Percentiles rank a stretch among this genome's conserved stretches.
Conservation (phyloP, 495 filamentous ascomycete genomes). For the Neurospora sp. region DNA sequence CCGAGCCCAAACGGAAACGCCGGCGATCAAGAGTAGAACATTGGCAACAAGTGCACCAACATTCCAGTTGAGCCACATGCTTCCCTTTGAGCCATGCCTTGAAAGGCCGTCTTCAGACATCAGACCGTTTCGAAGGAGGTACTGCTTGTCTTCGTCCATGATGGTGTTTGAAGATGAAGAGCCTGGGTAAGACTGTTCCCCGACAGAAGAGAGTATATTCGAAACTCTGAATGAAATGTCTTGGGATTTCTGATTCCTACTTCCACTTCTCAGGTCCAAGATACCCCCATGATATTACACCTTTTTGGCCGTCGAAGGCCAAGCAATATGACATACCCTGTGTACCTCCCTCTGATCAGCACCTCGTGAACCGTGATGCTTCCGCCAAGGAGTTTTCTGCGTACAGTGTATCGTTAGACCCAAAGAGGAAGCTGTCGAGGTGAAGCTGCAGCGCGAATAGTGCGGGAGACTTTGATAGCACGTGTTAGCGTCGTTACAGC, state of each 20-base stretch:
- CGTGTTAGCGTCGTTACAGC: neutral
- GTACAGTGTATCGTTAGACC: neutral
- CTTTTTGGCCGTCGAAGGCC: neutral
- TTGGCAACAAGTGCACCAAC: neutral
- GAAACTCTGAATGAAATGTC: neutral
- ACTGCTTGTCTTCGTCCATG: conserved; percentile 1
- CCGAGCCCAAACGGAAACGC: neutral
- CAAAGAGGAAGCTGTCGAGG: neutral
- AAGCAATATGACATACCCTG: neutral
- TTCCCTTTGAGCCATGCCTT: neutral
- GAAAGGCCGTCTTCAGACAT: neutral
- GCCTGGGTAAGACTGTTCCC: neutral
- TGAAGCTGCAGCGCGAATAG: neutral
- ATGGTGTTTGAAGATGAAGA: neutral
- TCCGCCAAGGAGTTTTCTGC: neutral
- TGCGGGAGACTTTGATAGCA: neutral
- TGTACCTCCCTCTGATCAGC: neutral
- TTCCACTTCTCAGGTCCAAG: neutral
- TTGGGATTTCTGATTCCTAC: neutral
- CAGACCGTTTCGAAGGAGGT: neutral
- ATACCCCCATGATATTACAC: neutral
- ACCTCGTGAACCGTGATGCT: neutral
- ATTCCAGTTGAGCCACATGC: neutral
- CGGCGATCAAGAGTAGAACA: neutral
- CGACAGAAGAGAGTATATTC: neutral